These are phyloP conservation scores for Trametes meyenii DNA, from an alignment of 768 basidiomycete species.

Conservation along the genomic window DNA sequence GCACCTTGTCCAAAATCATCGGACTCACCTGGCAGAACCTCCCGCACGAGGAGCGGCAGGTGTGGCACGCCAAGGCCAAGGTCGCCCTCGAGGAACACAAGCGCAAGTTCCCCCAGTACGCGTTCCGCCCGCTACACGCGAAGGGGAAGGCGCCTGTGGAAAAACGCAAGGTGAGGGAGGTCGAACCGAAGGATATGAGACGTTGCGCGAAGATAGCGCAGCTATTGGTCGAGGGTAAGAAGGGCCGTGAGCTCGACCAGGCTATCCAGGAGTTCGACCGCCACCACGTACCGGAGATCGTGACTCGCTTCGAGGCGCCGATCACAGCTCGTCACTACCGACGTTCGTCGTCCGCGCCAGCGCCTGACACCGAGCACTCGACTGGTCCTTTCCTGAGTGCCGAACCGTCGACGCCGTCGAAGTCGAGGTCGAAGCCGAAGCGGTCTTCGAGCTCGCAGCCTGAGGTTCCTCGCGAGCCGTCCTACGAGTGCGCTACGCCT, in stretches of 20 bases:
- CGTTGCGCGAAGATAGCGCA: slow-evolving; percentile 71
- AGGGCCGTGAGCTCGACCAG: slow-evolving; percentile 39
- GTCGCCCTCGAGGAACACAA: slow-evolving; percentile 73
- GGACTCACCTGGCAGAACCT: slow-evolving; percentile 83
- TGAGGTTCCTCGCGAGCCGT: slow-evolving; percentile 18
- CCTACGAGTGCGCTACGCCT: slow-evolving; percentile 19
- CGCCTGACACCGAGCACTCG: slow-evolving; percentile 31
- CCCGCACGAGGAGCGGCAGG: slow-evolving; percentile 70
- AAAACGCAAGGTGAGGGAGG: slow-evolving; percentile 64
- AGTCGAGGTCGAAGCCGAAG: slow-evolving; percentile 20
- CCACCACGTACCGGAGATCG: slow-evolving; percentile 56
- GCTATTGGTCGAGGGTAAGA: slow-evolving; percentile 49
- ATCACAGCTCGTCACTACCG: slow-evolving; percentile 72
- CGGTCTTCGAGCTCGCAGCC: slow-evolving; percentile 35
- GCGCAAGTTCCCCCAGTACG: slow-evolving; percentile 74
- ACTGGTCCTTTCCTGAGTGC: slow-evolving; percentile 24
- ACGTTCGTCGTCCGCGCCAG: slow-evolving; percentile 59
- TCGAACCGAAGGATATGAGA: slow-evolving; percentile 62
- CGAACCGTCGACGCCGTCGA: slow-evolving; percentile 18
- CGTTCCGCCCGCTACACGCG: slow-evolving; percentile 66
- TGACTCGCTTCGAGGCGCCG: slow-evolving; percentile 74
- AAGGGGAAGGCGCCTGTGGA: slow-evolving; percentile 44
- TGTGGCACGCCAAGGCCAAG: slow-evolving; percentile 80
- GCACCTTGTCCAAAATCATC: slow-evolving; percentile 83
- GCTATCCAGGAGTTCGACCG: slow-evolving; percentile 46